Percentiles rank a stretch among this genome's conserved stretches.
phyloP scores from a whole-genome alignment of 768 basidiomycete species.

The Boletus barrowsii region DNA sequence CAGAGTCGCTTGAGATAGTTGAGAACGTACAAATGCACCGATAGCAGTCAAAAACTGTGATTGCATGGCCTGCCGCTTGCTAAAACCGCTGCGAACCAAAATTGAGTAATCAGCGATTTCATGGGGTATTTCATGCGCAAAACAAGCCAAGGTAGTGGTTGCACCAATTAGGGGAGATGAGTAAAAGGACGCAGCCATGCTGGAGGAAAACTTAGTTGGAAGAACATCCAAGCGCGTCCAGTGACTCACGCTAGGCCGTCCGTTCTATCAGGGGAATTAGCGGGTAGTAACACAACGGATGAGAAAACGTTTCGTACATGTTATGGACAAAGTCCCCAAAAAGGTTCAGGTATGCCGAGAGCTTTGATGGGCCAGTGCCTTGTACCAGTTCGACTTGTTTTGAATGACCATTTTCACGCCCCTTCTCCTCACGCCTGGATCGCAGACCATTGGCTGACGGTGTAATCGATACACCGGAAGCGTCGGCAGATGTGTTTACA shows the following conservation, averaged over 20 bases:
- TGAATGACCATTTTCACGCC: constrained; percentile 15
- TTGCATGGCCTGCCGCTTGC: constrained; percentile 89
- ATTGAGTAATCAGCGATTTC: constrained; percentile 99
- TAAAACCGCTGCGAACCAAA: constrained; percentile 84
- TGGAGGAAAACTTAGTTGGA: constrained; percentile 26
- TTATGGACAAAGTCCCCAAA: constrained; percentile 95
- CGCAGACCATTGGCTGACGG: constrained; percentile 47
- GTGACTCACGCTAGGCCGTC: constrained; percentile 81
- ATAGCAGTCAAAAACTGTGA: constrained; percentile 90
- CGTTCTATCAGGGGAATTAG: constrained; percentile 49
- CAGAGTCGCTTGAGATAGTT: constrained; percentile 3
- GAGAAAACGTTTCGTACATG: constrained; percentile 49
- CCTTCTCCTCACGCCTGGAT: constrained; percentile 38
- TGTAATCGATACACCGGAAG: constrained; percentile 48
- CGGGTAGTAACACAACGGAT: constrained; percentile 12
- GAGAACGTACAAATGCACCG: constrained; percentile 73
- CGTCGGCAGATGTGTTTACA: constrained; percentile 28
- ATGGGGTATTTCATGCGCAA: constrained; percentile 93
- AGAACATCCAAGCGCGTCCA: constrained; percentile 1
- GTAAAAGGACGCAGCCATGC: constrained; percentile 96
- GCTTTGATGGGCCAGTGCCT: constrained; percentile 62
- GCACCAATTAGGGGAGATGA: constrained; percentile 92
- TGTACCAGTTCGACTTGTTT: constrained; percentile 24
- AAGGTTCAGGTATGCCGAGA: constrained; percentile 89
- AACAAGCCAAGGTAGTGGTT: constrained; percentile 92